phyloP scores from a whole-genome alignment of 2,329 filamentous ascomycete genomes.

The Coniochaeta sp. region DNA sequence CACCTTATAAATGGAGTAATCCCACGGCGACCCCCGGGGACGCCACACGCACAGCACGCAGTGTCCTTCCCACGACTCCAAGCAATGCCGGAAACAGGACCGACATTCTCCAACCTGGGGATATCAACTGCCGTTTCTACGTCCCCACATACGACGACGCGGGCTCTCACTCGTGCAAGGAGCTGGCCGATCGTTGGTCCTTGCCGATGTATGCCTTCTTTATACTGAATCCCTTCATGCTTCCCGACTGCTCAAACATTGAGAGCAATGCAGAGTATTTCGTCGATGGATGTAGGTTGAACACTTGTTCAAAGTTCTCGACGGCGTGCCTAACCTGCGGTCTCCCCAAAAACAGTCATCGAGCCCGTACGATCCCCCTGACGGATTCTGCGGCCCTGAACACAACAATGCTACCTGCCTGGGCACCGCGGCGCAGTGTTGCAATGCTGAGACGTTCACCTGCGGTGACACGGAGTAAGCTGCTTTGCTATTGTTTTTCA shows the following conservation, averaged over 20 bases:
- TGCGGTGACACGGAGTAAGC: constrained; percentile 17
- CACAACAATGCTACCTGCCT: constrained; percentile 24
- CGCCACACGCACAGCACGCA: too few species aligned
- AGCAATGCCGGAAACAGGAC: too few species aligned
- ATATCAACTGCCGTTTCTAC: too few species aligned
- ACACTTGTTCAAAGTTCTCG: neutral
- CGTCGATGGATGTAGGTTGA: neutral
- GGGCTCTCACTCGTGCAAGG: neutral
- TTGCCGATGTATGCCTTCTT: neutral
- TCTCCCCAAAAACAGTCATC: constrained; percentile 15
- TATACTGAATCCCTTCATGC: neutral
- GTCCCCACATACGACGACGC: too few species aligned
- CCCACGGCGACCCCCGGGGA: too few species aligned
- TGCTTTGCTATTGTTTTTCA: constrained; percentile 9
- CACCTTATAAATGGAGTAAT: too few species aligned
- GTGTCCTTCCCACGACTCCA: too few species aligned
- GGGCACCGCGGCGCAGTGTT: constrained; percentile 22
- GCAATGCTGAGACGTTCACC: constrained; percentile 23
- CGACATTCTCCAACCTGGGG: too few species aligned
- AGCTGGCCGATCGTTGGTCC: neutral
- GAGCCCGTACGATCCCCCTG: constrained; percentile 16
- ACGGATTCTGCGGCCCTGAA: constrained; percentile 23
- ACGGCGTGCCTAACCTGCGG: neutral
- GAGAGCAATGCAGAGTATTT: neutral
- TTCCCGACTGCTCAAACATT: neutral